Conservation (phyloP, 495 filamentous ascomycete species). For the Bacidia gigantensis region DNA sequence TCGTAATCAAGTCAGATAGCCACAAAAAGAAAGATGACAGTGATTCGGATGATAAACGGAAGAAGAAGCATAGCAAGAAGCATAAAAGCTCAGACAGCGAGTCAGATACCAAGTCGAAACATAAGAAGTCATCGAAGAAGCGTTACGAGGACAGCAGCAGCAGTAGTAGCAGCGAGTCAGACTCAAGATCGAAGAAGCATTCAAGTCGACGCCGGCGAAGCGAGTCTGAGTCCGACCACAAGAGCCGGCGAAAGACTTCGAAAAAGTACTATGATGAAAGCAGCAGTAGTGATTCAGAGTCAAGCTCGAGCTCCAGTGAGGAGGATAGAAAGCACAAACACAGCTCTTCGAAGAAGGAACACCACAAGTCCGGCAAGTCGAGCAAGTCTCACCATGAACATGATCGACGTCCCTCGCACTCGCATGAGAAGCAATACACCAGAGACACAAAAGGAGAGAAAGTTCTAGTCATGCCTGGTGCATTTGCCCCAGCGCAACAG, state of each 20-base stretch:
- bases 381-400: conserved; percentile 18
- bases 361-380: conserved; percentile 13
- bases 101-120: conserved; percentile 11
- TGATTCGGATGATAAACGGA: conserved; percentile 10
- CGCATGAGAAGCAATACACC: conserved; percentile 36
- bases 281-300: conserved; percentile 7
- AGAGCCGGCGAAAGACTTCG: conserved; percentile 4
- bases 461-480: conserved; percentile 21
- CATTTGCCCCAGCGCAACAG: conserved; percentile 18
- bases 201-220: conserved; percentile 19
- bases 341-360: conserved; percentile 5
- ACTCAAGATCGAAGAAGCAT: conserved; percentile 13
- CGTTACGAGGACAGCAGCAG: conserved; percentile 10
- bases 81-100: conserved; percentile 15
- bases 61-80: conserved; percentile 10
- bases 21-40: conserved; percentile 13
- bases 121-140: conserved; percentile 19
- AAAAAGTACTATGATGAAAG: conserved; percentile 17
- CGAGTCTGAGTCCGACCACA: conserved; percentile 13
- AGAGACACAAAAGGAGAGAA: conserved; percentile 22
- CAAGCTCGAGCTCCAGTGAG: conserved; percentile 14
- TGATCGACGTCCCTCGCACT: conserved; percentile 30
- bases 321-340: conserved; percentile 13
- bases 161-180: conserved; percentile 14
- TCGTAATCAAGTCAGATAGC: conserved; percentile 9